Evolutionary conservation across 2,329 filamentous ascomycete genomes (phyloP).

Genomic region (Penicillium capsulatum): DNA sequence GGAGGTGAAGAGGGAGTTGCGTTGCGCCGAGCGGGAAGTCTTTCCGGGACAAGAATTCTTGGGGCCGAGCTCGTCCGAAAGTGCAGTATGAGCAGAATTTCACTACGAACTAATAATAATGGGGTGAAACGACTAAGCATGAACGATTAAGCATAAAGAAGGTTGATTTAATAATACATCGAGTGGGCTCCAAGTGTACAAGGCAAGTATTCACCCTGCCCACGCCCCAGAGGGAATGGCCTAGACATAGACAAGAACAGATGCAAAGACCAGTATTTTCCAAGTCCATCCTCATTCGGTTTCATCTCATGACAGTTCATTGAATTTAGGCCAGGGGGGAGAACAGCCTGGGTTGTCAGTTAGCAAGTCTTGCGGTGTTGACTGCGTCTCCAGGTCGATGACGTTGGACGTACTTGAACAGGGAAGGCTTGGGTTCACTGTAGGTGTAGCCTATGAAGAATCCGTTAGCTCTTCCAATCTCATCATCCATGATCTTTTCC

Average conservation of each 20-base stretch:
- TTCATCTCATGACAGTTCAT: too few relatives aligned
- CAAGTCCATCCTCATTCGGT: too few relatives aligned
- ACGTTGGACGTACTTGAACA: slow-evolving; percentile 58
- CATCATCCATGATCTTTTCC: background rate
- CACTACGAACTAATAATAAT: too few relatives aligned
- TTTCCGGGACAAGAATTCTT: too few relatives aligned
- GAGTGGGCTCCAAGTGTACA: background rate
- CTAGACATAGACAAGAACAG: too few relatives aligned
- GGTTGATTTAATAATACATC: slow-evolving; percentile 28
- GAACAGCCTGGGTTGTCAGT: too few relatives aligned
- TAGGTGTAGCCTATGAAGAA: slow-evolving; percentile 72
- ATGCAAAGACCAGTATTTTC: too few relatives aligned
- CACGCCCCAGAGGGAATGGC: background rate
- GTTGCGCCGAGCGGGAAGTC: background rate
- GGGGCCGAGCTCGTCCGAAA: too few relatives aligned
- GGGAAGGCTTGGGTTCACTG: slow-evolving; percentile 82
- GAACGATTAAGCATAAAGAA: background rate
- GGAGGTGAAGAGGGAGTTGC: background rate
- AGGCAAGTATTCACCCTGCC: background rate
- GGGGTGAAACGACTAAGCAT: too few relatives aligned
- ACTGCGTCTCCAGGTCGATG: too few relatives aligned
- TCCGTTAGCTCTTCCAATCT: slow-evolving; percentile 12
- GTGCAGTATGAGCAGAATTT: too few relatives aligned
- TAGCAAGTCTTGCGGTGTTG: too few relatives aligned
- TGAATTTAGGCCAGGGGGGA: slow-evolving; percentile 40